Conservation (phyloP, 2,329 filamentous ascomycete species). For the Seiridium cupressi region DNA sequence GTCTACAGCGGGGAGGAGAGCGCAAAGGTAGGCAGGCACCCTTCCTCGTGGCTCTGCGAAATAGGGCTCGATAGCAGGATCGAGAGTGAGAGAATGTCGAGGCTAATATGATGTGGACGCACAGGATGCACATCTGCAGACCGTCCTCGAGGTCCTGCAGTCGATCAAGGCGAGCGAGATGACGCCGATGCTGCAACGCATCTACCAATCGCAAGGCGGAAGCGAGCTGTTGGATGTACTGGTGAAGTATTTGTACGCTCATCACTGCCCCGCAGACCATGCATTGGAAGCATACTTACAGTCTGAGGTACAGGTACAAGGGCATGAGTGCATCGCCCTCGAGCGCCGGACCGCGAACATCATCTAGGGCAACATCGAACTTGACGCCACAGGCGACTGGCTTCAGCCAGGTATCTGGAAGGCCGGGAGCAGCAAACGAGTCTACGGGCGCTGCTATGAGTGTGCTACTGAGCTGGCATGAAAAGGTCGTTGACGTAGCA, state of each 20-base stretch:
- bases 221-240: constrained; percentile 85
- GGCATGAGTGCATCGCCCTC: constrained; percentile 65
- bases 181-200: constrained; percentile 79
- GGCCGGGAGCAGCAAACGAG: constrained; percentile 54
- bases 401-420: constrained; percentile 74
- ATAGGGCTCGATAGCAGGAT: background rate
- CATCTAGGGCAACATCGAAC: constrained; percentile 42
- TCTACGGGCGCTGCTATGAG: constrained; percentile 90
- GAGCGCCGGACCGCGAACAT: constrained; percentile 36
- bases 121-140: constrained; percentile 82
- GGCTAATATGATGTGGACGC: background rate
- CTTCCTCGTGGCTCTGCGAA: no score
- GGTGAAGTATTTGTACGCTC: constrained; percentile 92
- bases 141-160: constrained; percentile 89
- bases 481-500: constrained; percentile 94
- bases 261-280: background rate
- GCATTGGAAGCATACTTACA: background rate
- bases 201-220: constrained; percentile 77
- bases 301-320: constrained; percentile 66
- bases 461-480: constrained; percentile 95
- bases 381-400: constrained; percentile 77
- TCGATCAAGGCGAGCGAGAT: constrained; percentile 96
- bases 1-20: constrained; percentile 65
- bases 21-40: constrained; percentile 47
- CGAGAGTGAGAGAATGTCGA: background rate